A percentile compares a stretch with the other conserved stretches of the same genome.
phyloP scores from a whole-genome alignment of 495 filamentous ascomycete species.

The Neurospora tetrasperma region DNA sequence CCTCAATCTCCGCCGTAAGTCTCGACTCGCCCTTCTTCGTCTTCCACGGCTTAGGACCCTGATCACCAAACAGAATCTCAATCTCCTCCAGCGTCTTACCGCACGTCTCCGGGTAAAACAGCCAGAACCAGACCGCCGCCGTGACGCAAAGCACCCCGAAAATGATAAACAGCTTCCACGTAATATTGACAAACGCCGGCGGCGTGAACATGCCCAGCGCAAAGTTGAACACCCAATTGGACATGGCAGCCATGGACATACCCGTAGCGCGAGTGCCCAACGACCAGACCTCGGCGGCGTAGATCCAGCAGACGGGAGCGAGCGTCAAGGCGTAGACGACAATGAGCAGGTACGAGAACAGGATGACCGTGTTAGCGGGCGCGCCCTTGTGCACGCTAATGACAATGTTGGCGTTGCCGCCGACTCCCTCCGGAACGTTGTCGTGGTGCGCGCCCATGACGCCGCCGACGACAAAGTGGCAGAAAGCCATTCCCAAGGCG shows the following conservation, averaged over 20 bases:
- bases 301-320: slow-evolving; percentile 63
- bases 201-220: slow-evolving; percentile 62
- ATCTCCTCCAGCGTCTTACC: slow-evolving; percentile 65
- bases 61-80: slow-evolving; percentile 47
- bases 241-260: slow-evolving; percentile 54
- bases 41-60: slow-evolving; percentile 45
- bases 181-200: slow-evolving; percentile 60
- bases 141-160: slow-evolving; percentile 60
- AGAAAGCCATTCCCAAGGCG: slow-evolving; percentile 58
- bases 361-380: slow-evolving; percentile 58
- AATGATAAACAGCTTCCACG: slow-evolving; percentile 64
- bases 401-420: slow-evolving; percentile 56
- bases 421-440: slow-evolving; percentile 45
- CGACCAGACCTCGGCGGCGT: slow-evolving; percentile 67
- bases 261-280: slow-evolving; percentile 64
- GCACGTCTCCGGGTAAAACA: slow-evolving; percentile 64
- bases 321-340: slow-evolving; percentile 61
- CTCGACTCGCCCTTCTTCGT: slow-evolving; percentile 46
- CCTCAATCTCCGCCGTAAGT: slow-evolving; percentile 34
- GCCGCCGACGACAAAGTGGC: slow-evolving; percentile 57
- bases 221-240: slow-evolving; percentile 74
- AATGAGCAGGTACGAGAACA: slow-evolving; percentile 62
- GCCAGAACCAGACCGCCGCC: slow-evolving; percentile 53
- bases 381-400: slow-evolving; percentile 46
- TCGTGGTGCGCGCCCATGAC: slow-evolving; percentile 35